A percentile compares a stretch with the other conserved stretches of the same genome.
These are phyloP conservation scores for Marasmius fiardii DNA, from an alignment of 1,284 basidiomycete genomes.

Conservation along the genomic window DNA sequence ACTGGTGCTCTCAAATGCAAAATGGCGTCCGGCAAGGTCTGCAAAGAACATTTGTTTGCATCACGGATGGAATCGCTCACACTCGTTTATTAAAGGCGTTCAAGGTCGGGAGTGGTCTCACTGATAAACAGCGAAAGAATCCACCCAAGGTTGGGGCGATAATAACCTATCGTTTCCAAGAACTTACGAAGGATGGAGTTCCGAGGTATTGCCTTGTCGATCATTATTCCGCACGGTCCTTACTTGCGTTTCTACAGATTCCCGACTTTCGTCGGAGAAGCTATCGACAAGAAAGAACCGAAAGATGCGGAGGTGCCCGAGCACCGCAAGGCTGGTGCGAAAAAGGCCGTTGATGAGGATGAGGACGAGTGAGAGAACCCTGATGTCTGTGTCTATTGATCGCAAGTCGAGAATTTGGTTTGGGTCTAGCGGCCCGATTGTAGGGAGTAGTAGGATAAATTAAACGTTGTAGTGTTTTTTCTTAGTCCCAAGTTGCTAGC, in stretches of 20 bases:
- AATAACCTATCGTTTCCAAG: constrained; percentile 64
- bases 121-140: constrained; percentile 46
- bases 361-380: neutral
- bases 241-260: constrained; percentile 35
- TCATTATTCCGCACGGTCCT: neutral
- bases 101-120: constrained; percentile 54
- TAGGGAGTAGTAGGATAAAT: no score
- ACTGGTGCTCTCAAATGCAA: constrained; percentile 57
- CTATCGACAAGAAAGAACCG: constrained; percentile 47
- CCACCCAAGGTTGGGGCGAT: constrained; percentile 60
- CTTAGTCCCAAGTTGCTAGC: no score
- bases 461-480: no score
- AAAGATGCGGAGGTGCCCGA: constrained; percentile 54
- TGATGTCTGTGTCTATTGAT: neutral
- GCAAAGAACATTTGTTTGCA: constrained; percentile 4
- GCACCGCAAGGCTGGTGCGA: constrained; percentile 27
- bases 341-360: constrained; percentile 3
- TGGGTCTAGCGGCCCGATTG: no score
- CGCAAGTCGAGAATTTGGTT: no score
- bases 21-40: constrained; percentile 61
- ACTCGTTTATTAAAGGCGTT: constrained; percentile 36
- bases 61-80: neutral
- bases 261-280: constrained; percentile 57
- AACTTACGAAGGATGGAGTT: constrained; percentile 55
- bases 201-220: constrained; percentile 36